Evolutionary conservation across 139 green algal species (phyloP).

Genomic region (Tetratostichococcus sp.): DNA sequence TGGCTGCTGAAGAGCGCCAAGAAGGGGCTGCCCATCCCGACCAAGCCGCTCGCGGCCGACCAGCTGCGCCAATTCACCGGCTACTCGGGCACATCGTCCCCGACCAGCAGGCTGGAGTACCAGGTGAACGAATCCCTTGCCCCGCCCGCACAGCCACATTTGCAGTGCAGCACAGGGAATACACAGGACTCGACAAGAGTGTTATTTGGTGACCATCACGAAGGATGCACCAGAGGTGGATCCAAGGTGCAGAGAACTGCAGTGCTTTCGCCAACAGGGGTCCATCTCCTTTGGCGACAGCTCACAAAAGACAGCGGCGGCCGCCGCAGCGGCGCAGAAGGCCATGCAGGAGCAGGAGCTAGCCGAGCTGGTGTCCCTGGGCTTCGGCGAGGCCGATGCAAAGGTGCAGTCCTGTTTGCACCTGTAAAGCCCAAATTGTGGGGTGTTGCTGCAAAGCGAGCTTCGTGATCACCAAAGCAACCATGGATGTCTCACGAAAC

Average conservation of each 20-base stretch:
- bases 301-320: background rate
- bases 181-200: too few relatives aligned
- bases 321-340: background rate
- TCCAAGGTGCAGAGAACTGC: too few relatives aligned
- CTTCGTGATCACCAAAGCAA: too few relatives aligned
- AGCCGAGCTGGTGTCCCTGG: background rate
- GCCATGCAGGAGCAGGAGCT: background rate
- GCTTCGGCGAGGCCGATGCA: background rate
- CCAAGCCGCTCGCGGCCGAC: background rate
- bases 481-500: too few relatives aligned
- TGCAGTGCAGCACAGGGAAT: too few relatives aligned
- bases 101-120: background rate
- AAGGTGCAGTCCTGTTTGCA: too few relatives aligned
- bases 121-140: background rate
- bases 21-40: background rate
- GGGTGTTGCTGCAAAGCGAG: too few relatives aligned
- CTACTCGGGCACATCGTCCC: background rate
- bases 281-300: background rate
- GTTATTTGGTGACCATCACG: too few relatives aligned
- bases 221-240: too few relatives aligned
- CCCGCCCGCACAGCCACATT: too few relatives aligned
- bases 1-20: constrained; percentile 1
- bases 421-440: too few relatives aligned
- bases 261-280: background rate
- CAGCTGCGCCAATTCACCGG: background rate